These are phyloP conservation scores for Leucosporidium creatinivorum DNA, from an alignment of 768 basidiomycete genomes.

Conservation along the genomic window DNA sequence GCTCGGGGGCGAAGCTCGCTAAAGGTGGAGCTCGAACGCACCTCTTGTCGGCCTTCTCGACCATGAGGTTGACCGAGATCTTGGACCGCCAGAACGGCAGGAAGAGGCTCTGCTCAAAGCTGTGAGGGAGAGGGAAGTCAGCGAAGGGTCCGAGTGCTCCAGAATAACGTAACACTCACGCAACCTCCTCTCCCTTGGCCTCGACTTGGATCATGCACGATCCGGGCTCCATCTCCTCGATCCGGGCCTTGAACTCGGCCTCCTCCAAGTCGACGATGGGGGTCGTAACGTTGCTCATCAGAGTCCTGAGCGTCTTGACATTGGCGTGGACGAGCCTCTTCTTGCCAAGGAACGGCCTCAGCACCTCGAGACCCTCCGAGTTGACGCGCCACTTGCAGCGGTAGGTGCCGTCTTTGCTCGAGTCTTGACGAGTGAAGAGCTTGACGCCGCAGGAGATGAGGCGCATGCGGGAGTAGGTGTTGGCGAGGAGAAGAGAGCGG, in stretches of 20 bases:
- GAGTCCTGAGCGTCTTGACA: constrained; percentile 53
- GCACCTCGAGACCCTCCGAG: constrained; percentile 72
- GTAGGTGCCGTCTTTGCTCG: constrained; percentile 44
- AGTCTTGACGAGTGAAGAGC: constrained; percentile 83
- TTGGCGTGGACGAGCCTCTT: constrained; percentile 56
- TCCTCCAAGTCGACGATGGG: constrained; percentile 48
- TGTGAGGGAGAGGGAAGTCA: constrained; percentile 38
- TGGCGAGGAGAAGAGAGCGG: constrained; percentile 67
- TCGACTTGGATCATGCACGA: constrained; percentile 66
- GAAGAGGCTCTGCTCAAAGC: constrained; percentile 68
- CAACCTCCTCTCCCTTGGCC: constrained; percentile 50
- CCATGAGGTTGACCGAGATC: constrained; percentile 78
- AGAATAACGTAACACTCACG: constrained; percentile 47
- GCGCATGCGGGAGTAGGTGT: constrained; percentile 75
- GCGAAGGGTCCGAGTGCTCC: neutral
- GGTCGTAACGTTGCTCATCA: constrained; percentile 76
- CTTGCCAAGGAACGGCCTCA: constrained; percentile 72
- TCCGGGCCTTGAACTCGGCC: constrained; percentile 53
- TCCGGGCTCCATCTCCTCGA: constrained; percentile 58
- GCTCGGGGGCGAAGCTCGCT: too few species aligned
- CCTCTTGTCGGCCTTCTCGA: constrained; percentile 96
- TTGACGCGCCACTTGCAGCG: constrained; percentile 53
- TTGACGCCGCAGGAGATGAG: constrained; percentile 91
- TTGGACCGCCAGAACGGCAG: constrained; percentile 95
- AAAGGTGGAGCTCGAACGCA: constrained; percentile 43